Percentiles rank a stretch among this genome's conserved stretches.
phyloP scores from a whole-genome alignment of 208 protist genomes.

The Leishmania martiniquensis region DNA sequence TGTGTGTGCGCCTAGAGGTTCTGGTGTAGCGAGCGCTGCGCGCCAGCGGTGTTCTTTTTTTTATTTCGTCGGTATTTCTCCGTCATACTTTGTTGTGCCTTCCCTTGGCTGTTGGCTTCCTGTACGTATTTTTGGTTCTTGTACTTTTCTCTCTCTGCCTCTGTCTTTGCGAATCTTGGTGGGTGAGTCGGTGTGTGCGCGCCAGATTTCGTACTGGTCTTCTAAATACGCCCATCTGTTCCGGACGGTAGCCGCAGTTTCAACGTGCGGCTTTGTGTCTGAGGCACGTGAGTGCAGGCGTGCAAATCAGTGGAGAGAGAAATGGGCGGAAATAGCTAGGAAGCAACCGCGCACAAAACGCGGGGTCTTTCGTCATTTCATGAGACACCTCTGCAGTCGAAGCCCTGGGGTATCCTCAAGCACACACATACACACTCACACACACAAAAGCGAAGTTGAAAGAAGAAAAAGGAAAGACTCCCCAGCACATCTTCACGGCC shows the following conservation, averaged over 20 bases:
- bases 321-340: no score
- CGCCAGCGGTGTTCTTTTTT: background rate
- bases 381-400: background rate
- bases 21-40: background rate
- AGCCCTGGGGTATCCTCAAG: background rate
- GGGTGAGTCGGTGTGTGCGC: no score
- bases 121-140: background rate
- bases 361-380: background rate
- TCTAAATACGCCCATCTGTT: background rate
- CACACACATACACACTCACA: background rate
- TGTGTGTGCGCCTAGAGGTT: background rate
- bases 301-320: background rate
- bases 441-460: no score
- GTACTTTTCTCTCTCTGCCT: background rate
- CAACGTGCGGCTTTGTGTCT: background rate
- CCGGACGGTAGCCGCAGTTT: background rate
- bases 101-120: background rate
- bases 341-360: background rate
- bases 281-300: background rate
- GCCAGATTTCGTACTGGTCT: no score
- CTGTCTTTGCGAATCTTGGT: constrained; percentile 8
- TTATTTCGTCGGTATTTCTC: background rate
- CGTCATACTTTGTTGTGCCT: background rate
- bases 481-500: background rate
- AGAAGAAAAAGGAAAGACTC: background rate